Base-by-base conservation (phyloP, 805 yeast species). In the Lipomyces yamanashiensis region DNA sequence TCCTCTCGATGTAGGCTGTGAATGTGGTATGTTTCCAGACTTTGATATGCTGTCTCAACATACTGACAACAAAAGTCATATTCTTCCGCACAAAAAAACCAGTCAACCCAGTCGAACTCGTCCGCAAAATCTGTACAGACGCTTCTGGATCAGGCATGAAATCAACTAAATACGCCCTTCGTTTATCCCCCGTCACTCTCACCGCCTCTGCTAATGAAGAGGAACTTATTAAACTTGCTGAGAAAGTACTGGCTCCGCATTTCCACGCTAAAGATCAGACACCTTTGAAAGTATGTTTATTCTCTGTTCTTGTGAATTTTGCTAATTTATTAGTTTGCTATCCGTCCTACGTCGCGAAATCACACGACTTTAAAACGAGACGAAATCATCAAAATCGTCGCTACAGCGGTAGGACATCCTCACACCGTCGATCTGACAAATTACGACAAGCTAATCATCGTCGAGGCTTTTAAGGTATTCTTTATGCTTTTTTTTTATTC, bases 81-180 rank as follows among this genome's bases (percentile, higher is more conserved):
- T 95, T 93, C 73, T 84, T 92, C 71, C 89, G 96, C 71, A 85
- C 92, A 1, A 84, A 88, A 70, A 82, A 79, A 68, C 97, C 98
- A 0, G 81, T 92, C 7, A 85, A 84, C 23, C 97, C 98, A 0
- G 95, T 86, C 40, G 75, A 79, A 2, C 82, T 95, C 59, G 93
- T 90, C 9, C 78, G 80, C 43, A 77, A 78, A 36, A 76, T 93
- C 1, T 88, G 96, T 74, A 71, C 81, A 44, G 90, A 89, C 48
- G 80, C 87, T 7, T 73, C 75, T 33, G 81, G 81, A 5, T 76
- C 84, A 36, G 68, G 69, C 13, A 59, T 48, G 34, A 17, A 91
- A 86, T 74, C 83, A 81, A 70, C 90, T 89, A 1, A 84, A 89
- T 89, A 85, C 71, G 83, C 92, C 1, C 95, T 90, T 72, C 85